Evolutionary conservation across 352 stramenopile genomes (phyloP).

Genomic region (Globisporangium ultimum): DNA sequence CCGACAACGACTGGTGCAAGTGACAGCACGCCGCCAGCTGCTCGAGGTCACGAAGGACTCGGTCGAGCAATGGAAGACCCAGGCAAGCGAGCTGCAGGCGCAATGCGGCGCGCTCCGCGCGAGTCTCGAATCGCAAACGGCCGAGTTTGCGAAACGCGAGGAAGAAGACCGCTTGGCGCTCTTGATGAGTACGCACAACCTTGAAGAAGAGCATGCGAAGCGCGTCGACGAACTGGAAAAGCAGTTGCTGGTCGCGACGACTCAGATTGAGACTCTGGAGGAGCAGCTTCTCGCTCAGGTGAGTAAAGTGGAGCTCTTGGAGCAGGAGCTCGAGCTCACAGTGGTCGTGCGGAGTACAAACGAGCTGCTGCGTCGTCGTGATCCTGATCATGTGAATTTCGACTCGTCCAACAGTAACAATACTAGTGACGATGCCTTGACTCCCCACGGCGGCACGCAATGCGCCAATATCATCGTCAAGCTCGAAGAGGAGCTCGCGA

Average conservation of each 20-base stretch:
- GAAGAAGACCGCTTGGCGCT: too few species aligned
- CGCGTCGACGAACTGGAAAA: conserved; percentile 3
- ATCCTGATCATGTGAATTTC: background rate
- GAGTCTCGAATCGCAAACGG: conserved; percentile 3
- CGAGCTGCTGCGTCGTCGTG: conserved; percentile 2
- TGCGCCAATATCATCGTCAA: conserved; percentile 21
- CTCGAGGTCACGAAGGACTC: background rate
- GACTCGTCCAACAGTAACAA: background rate
- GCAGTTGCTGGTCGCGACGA: conserved; percentile 3
- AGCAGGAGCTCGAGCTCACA: conserved; percentile 15
- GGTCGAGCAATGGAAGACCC: background rate
- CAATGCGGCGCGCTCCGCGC: background rate
- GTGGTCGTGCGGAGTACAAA: conserved; percentile 12
- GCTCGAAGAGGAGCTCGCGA: conserved; percentile 22
- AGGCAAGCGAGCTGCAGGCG: background rate
- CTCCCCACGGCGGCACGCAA: background rate
- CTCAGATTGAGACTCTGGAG: conserved; percentile 1
- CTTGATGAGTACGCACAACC: too few species aligned
- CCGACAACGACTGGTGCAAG: conserved; percentile 32
- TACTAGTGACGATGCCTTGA: background rate
- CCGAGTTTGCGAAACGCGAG: too few species aligned
- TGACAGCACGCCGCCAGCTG: background rate
- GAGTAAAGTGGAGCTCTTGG: conserved; percentile 8
- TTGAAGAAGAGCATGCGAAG: too few species aligned
- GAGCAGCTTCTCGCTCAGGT: conserved; percentile 3